Base-by-base conservation (phyloP, 1,139 yeast genomes). In the Waltiozyma sp. region DNA sequence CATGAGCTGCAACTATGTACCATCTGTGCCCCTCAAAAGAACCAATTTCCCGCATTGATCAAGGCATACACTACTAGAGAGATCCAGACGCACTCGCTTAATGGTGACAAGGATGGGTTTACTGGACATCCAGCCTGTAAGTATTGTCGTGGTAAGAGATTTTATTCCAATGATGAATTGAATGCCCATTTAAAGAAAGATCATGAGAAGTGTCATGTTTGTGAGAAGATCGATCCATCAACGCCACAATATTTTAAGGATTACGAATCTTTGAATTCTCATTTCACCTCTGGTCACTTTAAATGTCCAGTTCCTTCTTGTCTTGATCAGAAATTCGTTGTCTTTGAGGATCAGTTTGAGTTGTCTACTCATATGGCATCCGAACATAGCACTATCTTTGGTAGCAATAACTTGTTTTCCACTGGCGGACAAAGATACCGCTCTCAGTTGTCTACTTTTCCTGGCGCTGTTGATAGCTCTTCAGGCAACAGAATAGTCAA, bases 151-250 rank as follows among this genome's bases (percentile, higher is more conserved):
- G 77, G 78, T 1, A 72, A 68, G 51, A 64, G 95, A 45, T 89
- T 86, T 59, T 91, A 91, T 59, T 87, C 96, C 0, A 88, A 80
- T 43, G 96, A 91, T 58, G 97, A 89, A 59, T 69, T 88, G 53
- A 78, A 76, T 54, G 63, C 80, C 37, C 99, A 91, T 61, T 73
- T 91, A 63, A 70, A 96, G 53, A 86, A 86, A 48, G 68, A 68
- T 43, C 98, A 91, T 61, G 96, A 89, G 59, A 77, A 81, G 52
- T 91, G 99, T 61, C 85, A 81, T 54, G 78, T 93, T 36, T 91
- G 99, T 65, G 95, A 88, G 53, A 80, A 76, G 56, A 68, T 77
- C 15, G 70, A 72, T 50, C 75, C 84, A 1, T 65, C 75, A 19
- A 67, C 71, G 4, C 93, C 94, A 0, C 87, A 80, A 54, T 88